Conservation (phyloP, 148 eudicot genomes). For the Silene conica region DNA sequence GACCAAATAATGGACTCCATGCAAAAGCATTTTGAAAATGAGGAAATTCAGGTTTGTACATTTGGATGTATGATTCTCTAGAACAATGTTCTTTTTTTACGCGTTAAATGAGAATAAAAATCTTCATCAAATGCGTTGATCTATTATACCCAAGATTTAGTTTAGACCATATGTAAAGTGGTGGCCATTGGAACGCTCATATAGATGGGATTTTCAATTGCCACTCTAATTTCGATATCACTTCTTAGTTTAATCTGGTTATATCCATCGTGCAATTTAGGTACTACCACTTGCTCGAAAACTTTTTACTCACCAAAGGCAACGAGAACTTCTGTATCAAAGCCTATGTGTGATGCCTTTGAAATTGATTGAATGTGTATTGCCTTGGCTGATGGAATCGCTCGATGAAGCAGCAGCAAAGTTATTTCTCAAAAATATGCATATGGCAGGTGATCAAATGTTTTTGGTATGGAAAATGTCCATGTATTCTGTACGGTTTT, state of each 20-base stretch:
- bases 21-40: conserved; percentile 74
- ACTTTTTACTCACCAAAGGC: conserved; percentile 63
- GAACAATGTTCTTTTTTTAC: neutral
- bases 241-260: conserved; percentile 1
- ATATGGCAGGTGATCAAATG: conserved; percentile 66
- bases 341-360: conserved; percentile 94
- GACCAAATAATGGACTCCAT: conserved; percentile 84
- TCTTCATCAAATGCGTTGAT: neutral
- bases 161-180: neutral
- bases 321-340: conserved; percentile 79
- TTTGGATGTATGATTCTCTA: neutral
- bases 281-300: conserved; percentile 86
- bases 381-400: conserved; percentile 91
- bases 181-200: neutral
- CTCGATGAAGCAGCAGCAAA: conserved; percentile 68
- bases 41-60: conserved; percentile 77
- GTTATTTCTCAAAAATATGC: conserved; percentile 68
- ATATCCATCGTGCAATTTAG: conserved; percentile 22
- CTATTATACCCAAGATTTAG: neutral
- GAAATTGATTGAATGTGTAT: conserved; percentile 83
- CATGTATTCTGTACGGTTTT: neutral
- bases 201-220: neutral
- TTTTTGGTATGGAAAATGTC: neutral
- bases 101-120: neutral
- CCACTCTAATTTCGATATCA: neutral